These are phyloP conservation scores for Knoxdaviesia proteae DNA, from an alignment of 2,329 filamentous ascomycete species.

Conservation along the genomic window DNA sequence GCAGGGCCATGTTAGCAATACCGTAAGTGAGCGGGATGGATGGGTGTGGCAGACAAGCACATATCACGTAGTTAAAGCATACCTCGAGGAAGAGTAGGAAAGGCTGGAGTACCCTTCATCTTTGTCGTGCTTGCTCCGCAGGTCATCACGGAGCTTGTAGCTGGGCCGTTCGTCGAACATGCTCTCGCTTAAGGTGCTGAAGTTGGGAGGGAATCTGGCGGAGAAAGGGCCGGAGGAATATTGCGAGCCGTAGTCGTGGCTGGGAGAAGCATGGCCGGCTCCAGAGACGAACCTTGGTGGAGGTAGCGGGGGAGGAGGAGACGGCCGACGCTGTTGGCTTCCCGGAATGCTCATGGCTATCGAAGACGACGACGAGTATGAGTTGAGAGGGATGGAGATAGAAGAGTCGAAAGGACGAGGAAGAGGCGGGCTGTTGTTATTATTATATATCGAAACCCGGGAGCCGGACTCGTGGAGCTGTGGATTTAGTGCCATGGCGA, in stretches of 20 bases:
- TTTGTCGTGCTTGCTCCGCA: constrained; percentile 9
- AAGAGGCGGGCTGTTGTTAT: no score
- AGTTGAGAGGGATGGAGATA: neutral
- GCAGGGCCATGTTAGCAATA: no score
- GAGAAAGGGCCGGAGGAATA: neutral
- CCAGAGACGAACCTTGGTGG: neutral
- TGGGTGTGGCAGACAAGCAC: constrained; percentile 3
- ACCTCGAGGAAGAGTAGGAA: constrained; percentile 14
- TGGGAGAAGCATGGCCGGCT: neutral
- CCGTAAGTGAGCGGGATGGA: constrained; percentile 3
- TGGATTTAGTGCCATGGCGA: no score
- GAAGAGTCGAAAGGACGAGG: no score
- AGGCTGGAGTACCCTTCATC: constrained; percentile 23
- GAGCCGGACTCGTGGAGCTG: no score
- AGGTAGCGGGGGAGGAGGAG: constrained; percentile 1
- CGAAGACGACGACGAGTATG: neutral
- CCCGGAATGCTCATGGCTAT: constrained; percentile 2
- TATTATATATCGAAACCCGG: no score
- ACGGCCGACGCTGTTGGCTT: neutral
- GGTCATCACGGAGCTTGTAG: constrained; percentile 7
- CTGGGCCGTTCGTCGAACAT: constrained; percentile 14
- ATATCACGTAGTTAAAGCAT: constrained; percentile 4
- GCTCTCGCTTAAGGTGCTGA: constrained; percentile 14
- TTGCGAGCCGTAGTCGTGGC: neutral
- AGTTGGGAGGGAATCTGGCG: no score